Conservation (phyloP, 441 rosid genomes). For the Populus hybrid region DNA sequence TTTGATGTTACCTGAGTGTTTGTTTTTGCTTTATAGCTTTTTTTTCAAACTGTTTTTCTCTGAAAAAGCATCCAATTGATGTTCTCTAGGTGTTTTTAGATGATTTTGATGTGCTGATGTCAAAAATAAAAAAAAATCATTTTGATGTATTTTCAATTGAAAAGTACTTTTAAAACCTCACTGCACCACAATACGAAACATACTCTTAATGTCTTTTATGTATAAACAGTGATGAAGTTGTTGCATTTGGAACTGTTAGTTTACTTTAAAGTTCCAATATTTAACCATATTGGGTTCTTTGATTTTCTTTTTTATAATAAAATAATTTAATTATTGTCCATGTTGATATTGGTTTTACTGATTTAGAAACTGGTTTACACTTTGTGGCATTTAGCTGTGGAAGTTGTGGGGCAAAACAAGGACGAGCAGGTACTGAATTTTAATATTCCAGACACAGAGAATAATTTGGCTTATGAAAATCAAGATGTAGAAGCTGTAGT, state of each 20-base stretch:
- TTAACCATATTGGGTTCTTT: background rate
- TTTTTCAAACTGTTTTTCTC: too few relatives aligned
- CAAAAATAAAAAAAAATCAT: too few relatives aligned
- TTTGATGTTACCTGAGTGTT: background rate
- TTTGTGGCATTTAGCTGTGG: conserved; percentile 41
- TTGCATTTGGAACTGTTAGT: background rate
- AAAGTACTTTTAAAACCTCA: background rate
- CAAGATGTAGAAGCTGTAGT: conserved; percentile 76
- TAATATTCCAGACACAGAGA: conserved; percentile 73
- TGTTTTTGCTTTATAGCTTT: background rate
- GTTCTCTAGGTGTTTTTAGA: too few relatives aligned
- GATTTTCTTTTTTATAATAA: background rate
- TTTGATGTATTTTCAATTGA: too few relatives aligned
- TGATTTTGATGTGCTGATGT: too few relatives aligned
- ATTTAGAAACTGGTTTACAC: background rate
- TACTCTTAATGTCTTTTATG: background rate
- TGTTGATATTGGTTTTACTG: background rate
- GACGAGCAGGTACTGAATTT: conserved; percentile 61
- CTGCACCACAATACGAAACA: background rate
- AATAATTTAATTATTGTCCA: background rate
- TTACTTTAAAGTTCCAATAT: background rate
- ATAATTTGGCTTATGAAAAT: conserved; percentile 66
- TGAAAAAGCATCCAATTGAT: too few relatives aligned
- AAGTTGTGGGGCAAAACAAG: conserved; percentile 41
- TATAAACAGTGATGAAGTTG: background rate